phyloP scores from a whole-genome alignment of 2,329 filamentous ascomycete species.

The Colletotrichum sp. region DNA sequence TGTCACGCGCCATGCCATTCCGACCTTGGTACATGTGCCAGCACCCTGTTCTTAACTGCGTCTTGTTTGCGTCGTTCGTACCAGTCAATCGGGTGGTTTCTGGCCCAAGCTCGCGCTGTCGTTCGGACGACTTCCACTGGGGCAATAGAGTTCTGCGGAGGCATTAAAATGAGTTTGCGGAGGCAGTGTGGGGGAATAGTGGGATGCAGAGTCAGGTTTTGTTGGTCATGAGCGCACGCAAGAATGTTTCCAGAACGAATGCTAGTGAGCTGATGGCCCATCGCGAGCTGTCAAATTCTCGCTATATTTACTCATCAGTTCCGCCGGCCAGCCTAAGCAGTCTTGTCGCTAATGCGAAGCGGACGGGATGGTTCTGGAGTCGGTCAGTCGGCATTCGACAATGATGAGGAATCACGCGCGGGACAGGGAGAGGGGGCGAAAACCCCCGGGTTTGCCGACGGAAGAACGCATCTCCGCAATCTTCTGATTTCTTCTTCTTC shows the following conservation, averaged over 20 bases:
- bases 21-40: background rate
- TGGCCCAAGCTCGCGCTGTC: background rate
- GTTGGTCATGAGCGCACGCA: background rate
- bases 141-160: conserved; percentile 4
- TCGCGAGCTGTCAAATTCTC: background rate
- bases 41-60: background rate
- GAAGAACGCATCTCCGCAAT: background rate
- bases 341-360: background rate
- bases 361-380: rapidly evolving
- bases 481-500: background rate
- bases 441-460: background rate
- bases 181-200: conserved; percentile 6
- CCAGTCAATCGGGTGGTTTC: background rate
- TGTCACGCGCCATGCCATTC: background rate
- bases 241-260: background rate
- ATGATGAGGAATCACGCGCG: background rate
- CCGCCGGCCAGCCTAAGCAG: background rate
- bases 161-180: conserved; percentile 10
- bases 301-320: background rate
- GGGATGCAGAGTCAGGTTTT: background rate
- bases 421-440: background rate
- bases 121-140: conserved; percentile 7
- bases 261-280: background rate
- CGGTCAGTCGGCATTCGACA: background rate
- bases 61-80: background rate